These are phyloP conservation scores for Scedosporium apiospermum DNA, from an alignment of 2,329 filamentous ascomycete genomes.

Conservation along the genomic window DNA sequence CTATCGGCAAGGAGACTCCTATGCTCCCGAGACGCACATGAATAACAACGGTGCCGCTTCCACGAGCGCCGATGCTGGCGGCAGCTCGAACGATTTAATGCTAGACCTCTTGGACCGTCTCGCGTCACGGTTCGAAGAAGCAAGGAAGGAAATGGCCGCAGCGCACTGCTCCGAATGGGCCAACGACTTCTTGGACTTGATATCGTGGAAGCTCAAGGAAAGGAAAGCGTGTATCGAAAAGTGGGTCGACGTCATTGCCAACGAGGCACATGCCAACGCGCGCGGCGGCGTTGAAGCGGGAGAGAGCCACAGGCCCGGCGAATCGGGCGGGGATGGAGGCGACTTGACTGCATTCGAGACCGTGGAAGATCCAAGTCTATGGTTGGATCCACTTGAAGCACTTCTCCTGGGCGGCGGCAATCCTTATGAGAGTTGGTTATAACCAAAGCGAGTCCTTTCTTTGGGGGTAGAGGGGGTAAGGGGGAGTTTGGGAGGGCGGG, in stretches of 20 bases:
- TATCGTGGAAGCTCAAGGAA: constrained; percentile 10
- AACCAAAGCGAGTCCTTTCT: constrained; percentile 9
- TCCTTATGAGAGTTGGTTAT: constrained; percentile 8
- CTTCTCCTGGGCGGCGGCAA: constrained; percentile 5
- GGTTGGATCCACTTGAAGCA: constrained; percentile 8
- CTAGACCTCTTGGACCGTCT: constrained; percentile 8
- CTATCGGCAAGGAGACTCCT: constrained; percentile 5
- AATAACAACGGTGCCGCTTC: background rate
- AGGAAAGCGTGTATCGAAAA: constrained; percentile 9
- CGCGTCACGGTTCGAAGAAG: constrained; percentile 10
- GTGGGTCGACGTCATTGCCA: constrained; percentile 7
- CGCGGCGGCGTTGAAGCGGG: background rate
- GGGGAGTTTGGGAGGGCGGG: too few species aligned
- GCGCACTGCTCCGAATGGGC: constrained; percentile 9
- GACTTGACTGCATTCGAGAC: constrained; percentile 4
- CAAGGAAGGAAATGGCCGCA: constrained; percentile 9
- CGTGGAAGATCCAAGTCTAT: constrained; percentile 6
- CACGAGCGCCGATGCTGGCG: background rate
- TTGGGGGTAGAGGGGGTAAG: constrained; percentile 14
- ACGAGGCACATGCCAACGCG: constrained; percentile 4
- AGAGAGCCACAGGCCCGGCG: background rate
- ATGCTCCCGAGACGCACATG: constrained; percentile 2
- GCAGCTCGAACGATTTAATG: constrained; percentile 10
- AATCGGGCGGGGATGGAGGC: background rate
- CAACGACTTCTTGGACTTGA: constrained; percentile 8